Percentiles rank a stretch among this genome's conserved stretches.
These are phyloP conservation scores for Solanum chacoense DNA, from an alignment of 305 asterid species.

Conservation along the genomic window DNA sequence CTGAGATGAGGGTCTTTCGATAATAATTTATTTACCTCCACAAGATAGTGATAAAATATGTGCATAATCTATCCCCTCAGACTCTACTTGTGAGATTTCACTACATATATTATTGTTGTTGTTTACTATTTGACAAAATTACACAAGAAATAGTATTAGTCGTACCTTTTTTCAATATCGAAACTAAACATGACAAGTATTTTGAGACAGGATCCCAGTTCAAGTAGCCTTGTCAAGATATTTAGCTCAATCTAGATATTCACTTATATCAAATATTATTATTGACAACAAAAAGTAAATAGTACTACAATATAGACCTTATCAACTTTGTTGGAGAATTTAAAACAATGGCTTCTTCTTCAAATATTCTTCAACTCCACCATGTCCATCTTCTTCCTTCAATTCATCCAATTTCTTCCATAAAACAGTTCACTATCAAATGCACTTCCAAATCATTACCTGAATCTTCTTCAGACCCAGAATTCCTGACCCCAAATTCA, in stretches of 20 bases:
- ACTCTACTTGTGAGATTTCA: not conserved
- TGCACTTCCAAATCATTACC: slow-evolving; percentile 32
- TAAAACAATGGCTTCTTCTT: slow-evolving; percentile 30
- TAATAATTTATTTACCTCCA: accelerated
- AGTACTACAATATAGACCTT: not conserved
- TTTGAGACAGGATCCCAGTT: not conserved
- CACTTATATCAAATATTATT: not conserved
- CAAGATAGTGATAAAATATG: too few relatives aligned
- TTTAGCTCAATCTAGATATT: not conserved
- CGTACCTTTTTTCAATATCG: not conserved
- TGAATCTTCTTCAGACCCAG: slow-evolving; percentile 17
- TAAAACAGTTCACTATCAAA: slow-evolving; percentile 15
- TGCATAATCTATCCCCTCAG: not conserved
- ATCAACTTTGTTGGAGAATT: not conserved
- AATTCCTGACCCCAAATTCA: slow-evolving; percentile 29
- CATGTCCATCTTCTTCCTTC: slow-evolving; percentile 14
- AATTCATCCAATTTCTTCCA: slow-evolving; percentile 7
- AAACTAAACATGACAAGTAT: not conserved
- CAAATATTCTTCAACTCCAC: slow-evolving; percentile 23
- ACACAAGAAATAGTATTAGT: not conserved
- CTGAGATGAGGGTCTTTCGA: too few relatives aligned
- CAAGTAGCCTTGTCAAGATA: not conserved
- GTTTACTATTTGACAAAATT: not conserved
- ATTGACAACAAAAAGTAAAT: not conserved
- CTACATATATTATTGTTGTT: not conserved